Evolutionary conservation across 345 rosid species (phyloP), one percentile per base, ranked within the genome.

Genomic region (Isatis tinctoria): DNA sequence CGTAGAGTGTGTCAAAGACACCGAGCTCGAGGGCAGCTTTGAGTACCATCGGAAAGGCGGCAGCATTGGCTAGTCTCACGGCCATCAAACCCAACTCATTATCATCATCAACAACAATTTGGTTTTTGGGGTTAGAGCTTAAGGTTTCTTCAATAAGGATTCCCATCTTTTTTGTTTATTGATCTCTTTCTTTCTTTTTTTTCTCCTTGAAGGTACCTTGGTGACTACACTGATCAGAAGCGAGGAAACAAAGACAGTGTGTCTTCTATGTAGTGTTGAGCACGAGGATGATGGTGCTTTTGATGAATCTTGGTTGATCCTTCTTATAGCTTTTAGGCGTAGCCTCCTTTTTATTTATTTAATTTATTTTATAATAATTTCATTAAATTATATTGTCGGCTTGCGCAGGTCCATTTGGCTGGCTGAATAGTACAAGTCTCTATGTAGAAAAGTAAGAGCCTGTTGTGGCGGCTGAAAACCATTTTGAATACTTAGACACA

Each of bases 21-120:
- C 80, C 82, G 9, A 85, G 83, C 68, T 87, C 85, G 0, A 87
- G 9, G 16, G 82, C 57, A 1, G 90, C 81, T 36, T 80, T 84
- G 16, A 86, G 81, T 0, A 82, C 81, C 92, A 84, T 81, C 0
- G 86, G 86, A 36, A 80, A 69, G 9, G 74, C 76, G 0, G 62
- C 71, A 0, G 81, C 78, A 22, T 65, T 74, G 26, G 85, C 80
- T 26, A 84, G 28, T 41, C 80, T 48, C 1, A 78, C 45, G 27
- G 86, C 90, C 58, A 60, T 74, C 73, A 68, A 82, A 35, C 86
- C 81, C 8, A 67, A 44, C 64, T 86, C 77, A 30, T 74, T 74
- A 32, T 80, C 86, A 22, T 41, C 62, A 24, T 64, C 39, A 62
- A 40, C 9, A 51, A 49, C 74, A 24, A 0, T n/a, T 17, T 5